Evolutionary conservation across 75 land plant species (phyloP), one percentile per base, ranked within the genome.

Genomic region (Cunninghamia lanceolata): DNA sequence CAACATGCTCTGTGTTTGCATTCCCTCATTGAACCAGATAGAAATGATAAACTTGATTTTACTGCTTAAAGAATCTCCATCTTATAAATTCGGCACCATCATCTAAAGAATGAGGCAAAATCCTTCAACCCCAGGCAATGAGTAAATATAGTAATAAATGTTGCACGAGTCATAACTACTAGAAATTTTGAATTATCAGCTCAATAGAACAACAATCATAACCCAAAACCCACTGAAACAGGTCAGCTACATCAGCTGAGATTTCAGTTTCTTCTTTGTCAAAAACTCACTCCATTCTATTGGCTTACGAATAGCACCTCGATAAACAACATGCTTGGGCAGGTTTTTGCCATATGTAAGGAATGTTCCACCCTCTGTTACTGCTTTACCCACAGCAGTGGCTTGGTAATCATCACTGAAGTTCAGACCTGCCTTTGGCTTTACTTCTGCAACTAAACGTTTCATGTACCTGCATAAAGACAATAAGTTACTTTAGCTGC

Each of bases 361-460:
- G 34, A 91, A 82, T 53, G 92, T 91, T 73, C 92, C 92, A 25
- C 92, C 92, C 77, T 87, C 85, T 76, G 77, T 79, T 86, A 91
- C 63, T 40, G 89, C 73, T 86, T 91, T 91, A 77, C 68, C 86
- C 19, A 91, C 90, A 53, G 90, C 92, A 56, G 92, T 91, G 32
- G 92, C 90, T 79, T 85, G 86, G 10, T 85, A 87, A n/a, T 90
- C 90, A 35, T 89, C 90, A 71, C 78, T 70, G 46, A 66, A 87
- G 79, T 85, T 91, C 3, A 91, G 3, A 39, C 90, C 92, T 82
- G 85, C 86, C 76, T 83, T 84, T 40, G 92, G 92, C 80, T 82
- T 91, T 39, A 91, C 35, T 52, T 91, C 92, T 73, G 88, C 84
- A n/a, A 89, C 75, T 38, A 91, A 66, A 42, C 92, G 89, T 74